These are phyloP conservation scores for Bertia moriformis DNA, from an alignment of 2,329 filamentous ascomycete genomes.

Conservation along the genomic window DNA sequence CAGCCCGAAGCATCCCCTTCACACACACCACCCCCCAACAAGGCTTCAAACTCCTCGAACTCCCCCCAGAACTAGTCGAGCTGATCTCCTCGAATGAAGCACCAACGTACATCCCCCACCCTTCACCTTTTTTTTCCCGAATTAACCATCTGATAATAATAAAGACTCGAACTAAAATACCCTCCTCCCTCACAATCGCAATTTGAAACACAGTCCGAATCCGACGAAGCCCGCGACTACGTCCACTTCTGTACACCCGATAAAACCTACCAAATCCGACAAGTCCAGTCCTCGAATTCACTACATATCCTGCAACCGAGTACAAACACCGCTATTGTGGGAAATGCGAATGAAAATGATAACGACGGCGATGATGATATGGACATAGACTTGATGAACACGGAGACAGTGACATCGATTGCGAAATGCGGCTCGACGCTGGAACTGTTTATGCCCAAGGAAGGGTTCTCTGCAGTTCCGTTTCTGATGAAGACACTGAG, in stretches of 20 bases:
- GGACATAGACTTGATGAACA: not conserved
- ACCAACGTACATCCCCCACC: slow-evolving; percentile 14
- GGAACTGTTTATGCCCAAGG: slow-evolving; percentile 6
- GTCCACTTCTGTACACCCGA: slow-evolving; percentile 43
- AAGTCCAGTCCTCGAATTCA: slow-evolving; percentile 52
- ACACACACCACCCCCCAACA: slow-evolving; percentile 27
- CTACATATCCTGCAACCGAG: slow-evolving; percentile 35
- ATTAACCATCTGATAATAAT: not conserved
- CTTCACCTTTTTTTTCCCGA: no score
- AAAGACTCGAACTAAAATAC: slow-evolving; percentile 25
- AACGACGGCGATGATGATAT: not conserved
- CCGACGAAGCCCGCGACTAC: slow-evolving; percentile 16
- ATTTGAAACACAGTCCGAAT: slow-evolving; percentile 7
- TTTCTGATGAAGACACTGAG: slow-evolving; percentile 13
- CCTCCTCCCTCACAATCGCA: slow-evolving; percentile 14
- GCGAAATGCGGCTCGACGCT: slow-evolving; percentile 27
- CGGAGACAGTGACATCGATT: slow-evolving; percentile 17
- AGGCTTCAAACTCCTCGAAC: slow-evolving; percentile 42
- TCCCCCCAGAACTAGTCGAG: slow-evolving; percentile 39
- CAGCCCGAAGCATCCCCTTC: slow-evolving; percentile 22
- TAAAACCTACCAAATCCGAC: slow-evolving; percentile 42
- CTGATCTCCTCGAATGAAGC: slow-evolving; percentile 30
- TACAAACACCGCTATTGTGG: slow-evolving; percentile 10
- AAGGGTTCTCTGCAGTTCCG: slow-evolving; percentile 13
- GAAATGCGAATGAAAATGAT: not conserved